Conservation (phyloP, 2,329 filamentous ascomycete genomes). For the Raffaelea arxii region DNA sequence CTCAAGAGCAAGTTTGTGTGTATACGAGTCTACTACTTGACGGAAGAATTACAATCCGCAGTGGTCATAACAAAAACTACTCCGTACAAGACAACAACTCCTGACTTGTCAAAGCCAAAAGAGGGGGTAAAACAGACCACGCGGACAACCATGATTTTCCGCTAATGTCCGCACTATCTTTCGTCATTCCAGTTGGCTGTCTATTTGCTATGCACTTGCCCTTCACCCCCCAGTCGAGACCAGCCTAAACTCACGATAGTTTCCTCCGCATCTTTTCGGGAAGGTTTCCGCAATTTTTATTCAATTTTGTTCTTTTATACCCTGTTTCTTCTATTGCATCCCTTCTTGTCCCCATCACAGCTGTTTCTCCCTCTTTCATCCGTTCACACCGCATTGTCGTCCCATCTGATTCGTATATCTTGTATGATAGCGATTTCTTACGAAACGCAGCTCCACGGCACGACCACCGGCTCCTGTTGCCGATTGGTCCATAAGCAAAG, state of each 20-base stretch:
- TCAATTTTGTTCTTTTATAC: background rate
- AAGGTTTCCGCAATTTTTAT: background rate
- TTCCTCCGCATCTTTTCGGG: background rate
- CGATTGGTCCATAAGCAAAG: conserved; percentile 10
- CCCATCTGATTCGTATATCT: background rate
- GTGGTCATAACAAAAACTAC: background rate
- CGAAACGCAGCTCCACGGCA: conserved; percentile 1
- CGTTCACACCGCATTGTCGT: background rate
- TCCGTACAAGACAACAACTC: too few species aligned
- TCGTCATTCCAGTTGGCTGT: background rate
- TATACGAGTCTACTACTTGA: too few species aligned
- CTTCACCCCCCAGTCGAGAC: too few species aligned
- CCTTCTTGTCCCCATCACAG: background rate
- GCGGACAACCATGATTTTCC: conserved; percentile 2
- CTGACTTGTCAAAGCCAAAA: conserved; percentile 3
- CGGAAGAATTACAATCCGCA: too few species aligned
- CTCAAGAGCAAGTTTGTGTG: too few species aligned
- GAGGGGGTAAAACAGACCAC: conserved; percentile 5
- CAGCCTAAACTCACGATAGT: conserved; percentile 1
- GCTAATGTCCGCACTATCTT: conserved; percentile 1
- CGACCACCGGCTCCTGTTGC: conserved; percentile 1
- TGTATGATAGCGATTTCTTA: background rate
- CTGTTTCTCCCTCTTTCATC: background rate
- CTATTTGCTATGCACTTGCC: too few species aligned
- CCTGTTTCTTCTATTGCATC: background rate